A percentile compares a stretch with the other conserved stretches of the same genome.
phyloP scores from a whole-genome alignment of 129 eudicot genomes.

The Helianthus tuberosus region DNA sequence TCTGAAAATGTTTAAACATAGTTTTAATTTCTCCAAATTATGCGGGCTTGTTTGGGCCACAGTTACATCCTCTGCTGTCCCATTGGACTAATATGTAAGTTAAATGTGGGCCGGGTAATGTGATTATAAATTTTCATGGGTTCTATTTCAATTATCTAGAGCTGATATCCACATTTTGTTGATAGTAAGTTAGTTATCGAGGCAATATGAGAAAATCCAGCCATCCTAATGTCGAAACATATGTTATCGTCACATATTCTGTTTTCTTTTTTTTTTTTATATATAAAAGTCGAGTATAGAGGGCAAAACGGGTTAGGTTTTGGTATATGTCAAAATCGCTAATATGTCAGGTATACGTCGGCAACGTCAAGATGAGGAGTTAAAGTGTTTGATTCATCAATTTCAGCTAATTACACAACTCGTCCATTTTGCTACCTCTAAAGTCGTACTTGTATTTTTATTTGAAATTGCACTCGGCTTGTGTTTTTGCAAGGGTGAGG shows the following conservation, averaged over 20 bases:
- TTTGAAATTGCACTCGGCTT: not conserved
- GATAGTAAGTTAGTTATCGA: not conserved
- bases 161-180: conserved; percentile 2
- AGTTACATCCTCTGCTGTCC: not conserved
- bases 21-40: not conserved
- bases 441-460: not conserved
- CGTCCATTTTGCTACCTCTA: not conserved
- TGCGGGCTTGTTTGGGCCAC: not conserved
- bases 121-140: not conserved
- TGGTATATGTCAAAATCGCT: not conserved
- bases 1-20: not conserved
- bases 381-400: not conserved
- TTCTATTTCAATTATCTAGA: not conserved
- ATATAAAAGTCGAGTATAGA: not conserved
- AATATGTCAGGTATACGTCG: not conserved
- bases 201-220: not conserved
- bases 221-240: not conserved
- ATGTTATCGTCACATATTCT: not conserved
- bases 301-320: not conserved
- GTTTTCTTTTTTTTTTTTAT: not conserved
- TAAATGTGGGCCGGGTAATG: not conserved
- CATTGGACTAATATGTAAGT: not conserved
- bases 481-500: conserved; percentile 43
- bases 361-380: not conserved
- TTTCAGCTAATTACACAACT: not conserved